Evolutionary conservation across 148 eudicot genomes (phyloP).

Genomic region (Arctostaphylos glauca): DNA sequence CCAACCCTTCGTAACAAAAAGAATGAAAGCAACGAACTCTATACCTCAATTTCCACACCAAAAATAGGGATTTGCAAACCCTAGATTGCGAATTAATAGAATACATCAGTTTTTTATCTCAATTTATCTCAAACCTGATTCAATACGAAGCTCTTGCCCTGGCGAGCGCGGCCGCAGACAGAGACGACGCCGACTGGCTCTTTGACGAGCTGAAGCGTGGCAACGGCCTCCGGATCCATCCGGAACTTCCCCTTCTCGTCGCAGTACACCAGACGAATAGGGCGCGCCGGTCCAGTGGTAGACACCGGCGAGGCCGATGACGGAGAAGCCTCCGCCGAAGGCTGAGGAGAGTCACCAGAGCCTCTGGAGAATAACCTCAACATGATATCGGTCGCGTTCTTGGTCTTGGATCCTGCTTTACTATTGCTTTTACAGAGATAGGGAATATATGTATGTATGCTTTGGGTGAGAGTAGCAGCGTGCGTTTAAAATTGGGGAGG

Average conservation of each 20-base stretch:
- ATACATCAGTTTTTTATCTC: not conserved
- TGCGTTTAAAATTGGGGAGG: slow-evolving; percentile 1
- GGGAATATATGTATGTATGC: not conserved
- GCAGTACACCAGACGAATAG: slow-evolving; percentile 78
- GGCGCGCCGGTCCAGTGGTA: slow-evolving; percentile 62
- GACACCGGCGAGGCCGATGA: slow-evolving; percentile 17
- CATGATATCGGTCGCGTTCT: slow-evolving; percentile 3
- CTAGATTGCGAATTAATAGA: not conserved
- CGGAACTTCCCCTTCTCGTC: slow-evolving; percentile 86
- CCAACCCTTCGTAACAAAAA: not conserved
- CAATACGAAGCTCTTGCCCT: slow-evolving; percentile 87
- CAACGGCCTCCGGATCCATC: slow-evolving; percentile 91
- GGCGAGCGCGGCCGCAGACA: slow-evolving; percentile 96
- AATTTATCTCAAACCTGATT: slow-evolving; percentile 53
- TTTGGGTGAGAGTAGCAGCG: not conserved
- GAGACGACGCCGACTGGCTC: slow-evolving; percentile 90
- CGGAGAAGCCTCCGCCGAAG: slow-evolving; percentile 38
- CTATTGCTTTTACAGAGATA: not conserved
- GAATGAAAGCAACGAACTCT: not conserved
- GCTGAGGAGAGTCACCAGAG: slow-evolving; percentile 37
- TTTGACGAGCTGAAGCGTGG: slow-evolving; percentile 75
- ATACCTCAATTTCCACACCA: not conserved
- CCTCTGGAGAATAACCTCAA: slow-evolving; percentile 27
- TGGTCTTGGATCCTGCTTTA: not conserved
- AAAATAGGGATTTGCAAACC: not conserved